Evolutionary conservation across 176 grass and related monocot genomes (phyloP), one percentile per base, ranked within the genome.

Genomic region (Typha latifolia): DNA sequence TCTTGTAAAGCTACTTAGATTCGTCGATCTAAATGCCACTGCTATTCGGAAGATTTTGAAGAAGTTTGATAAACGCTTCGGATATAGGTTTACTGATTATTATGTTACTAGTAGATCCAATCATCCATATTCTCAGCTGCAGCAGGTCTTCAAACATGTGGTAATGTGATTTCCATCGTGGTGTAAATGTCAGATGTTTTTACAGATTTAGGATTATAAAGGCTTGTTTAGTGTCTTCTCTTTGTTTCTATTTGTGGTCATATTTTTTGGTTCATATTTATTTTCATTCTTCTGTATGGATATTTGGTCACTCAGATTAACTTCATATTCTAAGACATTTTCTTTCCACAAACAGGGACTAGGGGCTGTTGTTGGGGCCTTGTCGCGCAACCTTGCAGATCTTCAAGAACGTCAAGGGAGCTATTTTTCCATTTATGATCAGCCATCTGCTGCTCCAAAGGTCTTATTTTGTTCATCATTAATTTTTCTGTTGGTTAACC

Each of bases 131-230:
- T 99, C 94, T 72, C 94, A 99, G 76, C 62, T 99, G 49, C 86
- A 99, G 49, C 94, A 99, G 79, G 94, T 99, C 84, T 99, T 99
- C 84, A 99, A 93, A 69, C 89, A 93, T 68, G 94, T 99, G 94
- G 94, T 99, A 97, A 78, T 82, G 14, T 72, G 37, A 73, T 62
- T 29, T 47, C 4, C 48, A n/a, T 75, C 34, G 16, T 64, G 51
- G 63, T 80, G 53, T 66, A 73, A 55, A 2, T 64, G 37, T 67
- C 32, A 75, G 62, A 43, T 3, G 62, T 13, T 56, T 56, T 62
- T 22, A 62, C 3, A 9, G 16, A 16, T 59, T 59, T 16, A 59
- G 20, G 53, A 59, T 19, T 5, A 20, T 19, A 6, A 21, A 59
- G 20, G 9, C 20, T 59, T 59, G 5, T 59, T 59, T 59, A 21